These are phyloP conservation scores for Gossypium bickii DNA, from an alignment of 345 rosid species.

Conservation along the genomic window DNA sequence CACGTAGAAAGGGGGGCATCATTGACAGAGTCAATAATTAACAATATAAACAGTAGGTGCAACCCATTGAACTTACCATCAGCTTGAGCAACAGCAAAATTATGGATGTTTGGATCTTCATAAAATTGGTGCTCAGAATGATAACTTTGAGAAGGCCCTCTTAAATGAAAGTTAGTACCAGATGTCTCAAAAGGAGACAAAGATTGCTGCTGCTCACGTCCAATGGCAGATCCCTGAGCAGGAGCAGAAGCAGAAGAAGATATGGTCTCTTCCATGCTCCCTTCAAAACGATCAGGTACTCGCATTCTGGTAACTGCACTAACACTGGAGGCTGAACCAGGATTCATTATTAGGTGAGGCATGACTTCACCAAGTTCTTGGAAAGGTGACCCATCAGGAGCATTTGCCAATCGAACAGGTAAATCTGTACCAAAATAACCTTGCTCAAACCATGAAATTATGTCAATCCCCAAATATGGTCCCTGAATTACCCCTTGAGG, in stretches of 20 bases:
- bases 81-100: slow-evolving; percentile 34
- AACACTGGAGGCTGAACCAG: slow-evolving; percentile 4
- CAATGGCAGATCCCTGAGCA: slow-evolving; percentile 9
- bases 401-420: slow-evolving; percentile 67
- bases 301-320: slow-evolving; percentile 3
- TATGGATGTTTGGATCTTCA: slow-evolving; percentile 27
- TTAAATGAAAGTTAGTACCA: slow-evolving; percentile 17
- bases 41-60: slow-evolving; percentile 17
- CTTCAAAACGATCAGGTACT: slow-evolving; percentile 19
- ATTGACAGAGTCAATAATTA: neutral
- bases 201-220: slow-evolving; percentile 19
- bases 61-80: slow-evolving; percentile 35
- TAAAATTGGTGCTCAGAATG: slow-evolving; percentile 13
- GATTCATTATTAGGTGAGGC: slow-evolving; percentile 45
- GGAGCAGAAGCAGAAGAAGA: slow-evolving; percentile 8
- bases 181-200: slow-evolving; percentile 22
- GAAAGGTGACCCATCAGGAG: slow-evolving; percentile 70
- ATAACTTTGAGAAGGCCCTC: slow-evolving; percentile 14
- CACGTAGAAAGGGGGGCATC: slow-evolving; percentile 7
- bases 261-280: neutral
- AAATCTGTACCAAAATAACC: slow-evolving; percentile 86
- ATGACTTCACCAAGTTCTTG: slow-evolving; percentile 59
- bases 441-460: slow-evolving; percentile 82
- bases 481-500: slow-evolving; percentile 85
- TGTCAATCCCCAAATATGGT: slow-evolving; percentile 75